phyloP scores from a whole-genome alignment of 2,329 filamentous ascomycete genomes.

The Pseudocercospora cruenta region DNA sequence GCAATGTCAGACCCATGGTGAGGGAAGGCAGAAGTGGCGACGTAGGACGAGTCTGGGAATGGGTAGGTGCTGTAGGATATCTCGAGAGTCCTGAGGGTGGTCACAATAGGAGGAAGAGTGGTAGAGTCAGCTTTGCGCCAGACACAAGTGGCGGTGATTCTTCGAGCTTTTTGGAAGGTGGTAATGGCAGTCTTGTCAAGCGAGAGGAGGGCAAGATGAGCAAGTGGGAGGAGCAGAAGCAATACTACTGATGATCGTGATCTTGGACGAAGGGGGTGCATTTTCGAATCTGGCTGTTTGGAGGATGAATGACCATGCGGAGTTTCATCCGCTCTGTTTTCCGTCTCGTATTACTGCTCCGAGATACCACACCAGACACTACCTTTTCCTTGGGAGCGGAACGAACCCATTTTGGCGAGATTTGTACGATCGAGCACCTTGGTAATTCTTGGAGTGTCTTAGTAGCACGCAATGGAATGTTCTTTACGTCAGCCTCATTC shows the following conservation, averaged over 20 bases:
- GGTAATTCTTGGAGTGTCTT: neutral
- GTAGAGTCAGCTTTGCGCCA: constrained; percentile 35
- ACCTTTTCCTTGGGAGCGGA: neutral
- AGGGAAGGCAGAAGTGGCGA: constrained; percentile 61
- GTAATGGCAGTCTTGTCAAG: constrained; percentile 19
- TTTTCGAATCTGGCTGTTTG: neutral
- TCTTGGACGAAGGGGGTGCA: neutral
- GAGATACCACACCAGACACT: neutral
- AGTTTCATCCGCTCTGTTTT: neutral
- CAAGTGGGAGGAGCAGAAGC: constrained; percentile 53
- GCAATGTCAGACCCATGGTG: constrained; percentile 81
- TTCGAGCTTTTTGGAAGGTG: constrained; percentile 14
- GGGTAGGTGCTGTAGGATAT: constrained; percentile 61
- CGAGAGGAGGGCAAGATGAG: constrained; percentile 29
- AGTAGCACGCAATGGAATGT: neutral
- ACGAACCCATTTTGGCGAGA: neutral
- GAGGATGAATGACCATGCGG: neutral
- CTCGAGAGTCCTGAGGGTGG: constrained; percentile 34
- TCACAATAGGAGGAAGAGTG: constrained; percentile 32
- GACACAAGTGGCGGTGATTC: constrained; percentile 12
- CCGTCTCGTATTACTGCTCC: neutral
- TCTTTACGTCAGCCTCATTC: neutral
- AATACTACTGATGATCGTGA: constrained; percentile 46
- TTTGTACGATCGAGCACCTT: neutral
- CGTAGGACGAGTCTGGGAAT: constrained; percentile 68